Conservation (phyloP, 257 asterid species). For the Mitragyna speciosa region DNA sequence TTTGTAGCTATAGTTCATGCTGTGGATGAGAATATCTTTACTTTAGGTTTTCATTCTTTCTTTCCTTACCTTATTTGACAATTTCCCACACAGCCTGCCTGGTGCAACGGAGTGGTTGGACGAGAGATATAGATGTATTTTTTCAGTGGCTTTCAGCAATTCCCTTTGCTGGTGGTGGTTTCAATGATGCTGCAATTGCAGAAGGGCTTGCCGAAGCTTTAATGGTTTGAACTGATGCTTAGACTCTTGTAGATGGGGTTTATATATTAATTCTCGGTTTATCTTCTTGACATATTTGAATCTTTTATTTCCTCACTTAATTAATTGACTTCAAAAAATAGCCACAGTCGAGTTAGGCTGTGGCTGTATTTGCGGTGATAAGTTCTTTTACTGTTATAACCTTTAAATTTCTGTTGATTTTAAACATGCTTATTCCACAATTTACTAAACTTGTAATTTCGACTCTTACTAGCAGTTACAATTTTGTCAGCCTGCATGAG, state of each 20-base stretch:
- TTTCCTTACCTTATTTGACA: slow-evolving; percentile 2
- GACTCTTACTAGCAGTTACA: background rate
- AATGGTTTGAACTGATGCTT: slow-evolving; percentile 49
- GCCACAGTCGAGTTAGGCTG: background rate
- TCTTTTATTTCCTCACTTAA: background rate
- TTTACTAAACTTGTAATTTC: background rate
- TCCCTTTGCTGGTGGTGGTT: slow-evolving; percentile 89
- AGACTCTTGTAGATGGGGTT: background rate
- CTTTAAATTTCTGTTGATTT: background rate
- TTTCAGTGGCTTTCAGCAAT: slow-evolving; percentile 88
- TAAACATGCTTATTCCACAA: background rate
- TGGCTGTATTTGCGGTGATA: background rate
- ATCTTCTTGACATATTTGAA: background rate
- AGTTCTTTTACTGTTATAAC: background rate
- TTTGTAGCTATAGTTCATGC: background rate
- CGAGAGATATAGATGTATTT: slow-evolving; percentile 69
- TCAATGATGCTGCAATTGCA: slow-evolving; percentile 82
- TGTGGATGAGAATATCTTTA: background rate
- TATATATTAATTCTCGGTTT: background rate
- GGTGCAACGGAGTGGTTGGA: slow-evolving; percentile 93
- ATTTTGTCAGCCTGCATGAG: background rate
- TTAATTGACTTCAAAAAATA: background rate
- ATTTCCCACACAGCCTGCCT: slow-evolving; percentile 54
- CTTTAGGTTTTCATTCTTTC: background rate
- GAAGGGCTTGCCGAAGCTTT: slow-evolving; percentile 96